A percentile compares a stretch with the other conserved stretches of the same genome.
phyloP scores from a whole-genome alignment of 441 rosid genomes.

The Macaranga tanarius region DNA sequence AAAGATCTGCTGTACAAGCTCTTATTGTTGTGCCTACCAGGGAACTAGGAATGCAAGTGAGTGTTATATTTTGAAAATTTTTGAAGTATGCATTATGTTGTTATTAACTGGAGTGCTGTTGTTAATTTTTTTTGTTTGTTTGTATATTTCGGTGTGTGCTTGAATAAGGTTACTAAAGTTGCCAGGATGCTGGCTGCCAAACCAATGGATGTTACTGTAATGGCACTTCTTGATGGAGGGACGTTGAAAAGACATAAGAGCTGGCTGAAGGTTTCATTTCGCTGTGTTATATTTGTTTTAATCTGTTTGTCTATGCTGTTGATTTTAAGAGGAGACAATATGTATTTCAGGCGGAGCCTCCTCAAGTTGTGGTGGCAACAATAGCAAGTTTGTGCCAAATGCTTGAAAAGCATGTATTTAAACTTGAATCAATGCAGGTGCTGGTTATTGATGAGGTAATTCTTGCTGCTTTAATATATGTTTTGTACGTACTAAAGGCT shows the following conservation, averaged over 20 bases:
- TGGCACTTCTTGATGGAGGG: slow-evolving; percentile 92
- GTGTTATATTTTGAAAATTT: slow-evolving; percentile 15
- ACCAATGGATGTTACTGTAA: slow-evolving; percentile 48
- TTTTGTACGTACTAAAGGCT: neutral
- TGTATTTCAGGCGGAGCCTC: slow-evolving; percentile 83
- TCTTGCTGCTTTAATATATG: neutral
- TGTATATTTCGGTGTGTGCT: neutral
- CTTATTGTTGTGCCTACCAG: slow-evolving; percentile 81
- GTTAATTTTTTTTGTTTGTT: neutral
- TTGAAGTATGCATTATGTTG: neutral
- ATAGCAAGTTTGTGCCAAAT: slow-evolving; percentile 74
- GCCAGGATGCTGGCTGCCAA: slow-evolving; percentile 74
- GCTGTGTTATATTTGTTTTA: neutral
- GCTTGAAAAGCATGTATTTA: slow-evolving; percentile 70
- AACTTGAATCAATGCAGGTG: slow-evolving; percentile 63
- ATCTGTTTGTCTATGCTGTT: neutral
- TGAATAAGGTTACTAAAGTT: slow-evolving; percentile 66
- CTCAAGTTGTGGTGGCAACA: slow-evolving; percentile 82
- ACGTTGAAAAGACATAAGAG: slow-evolving; percentile 71
- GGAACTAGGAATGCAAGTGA: slow-evolving; percentile 90
- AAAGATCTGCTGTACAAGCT: slow-evolving; percentile 76
- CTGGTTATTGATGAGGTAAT: slow-evolving; percentile 89
- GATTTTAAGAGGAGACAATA: neutral
- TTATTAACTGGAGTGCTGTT: neutral
- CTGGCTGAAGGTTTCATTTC: slow-evolving; percentile 70